A percentile compares a stretch with the other conserved stretches of the same genome.
phyloP scores from a whole-genome alignment of 345 rosid species.

The Gossypium bickii region DNA sequence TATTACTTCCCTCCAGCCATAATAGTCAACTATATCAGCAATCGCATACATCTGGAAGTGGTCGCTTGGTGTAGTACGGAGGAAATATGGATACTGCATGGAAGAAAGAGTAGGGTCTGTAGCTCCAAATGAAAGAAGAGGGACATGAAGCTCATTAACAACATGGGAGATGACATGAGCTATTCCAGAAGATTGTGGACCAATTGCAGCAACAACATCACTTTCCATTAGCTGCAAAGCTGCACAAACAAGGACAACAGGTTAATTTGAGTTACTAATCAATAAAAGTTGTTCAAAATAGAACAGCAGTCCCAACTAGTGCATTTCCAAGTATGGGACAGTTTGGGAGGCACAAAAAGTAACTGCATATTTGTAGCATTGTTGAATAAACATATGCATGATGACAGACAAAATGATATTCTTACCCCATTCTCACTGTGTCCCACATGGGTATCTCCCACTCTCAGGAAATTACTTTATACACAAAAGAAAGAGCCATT shows the following conservation, averaged over 20 bases:
- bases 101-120: conserved; percentile 62
- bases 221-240: conserved; percentile 87
- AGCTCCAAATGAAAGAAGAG: conserved; percentile 70
- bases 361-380: not conserved
- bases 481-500: no score
- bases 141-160: conserved; percentile 61
- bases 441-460: no score
- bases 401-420: not conserved
- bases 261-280: not conserved
- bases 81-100: conserved; percentile 62
- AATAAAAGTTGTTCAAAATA: not conserved
- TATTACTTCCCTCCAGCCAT: conserved; percentile 72
- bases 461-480: no score
- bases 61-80: conserved; percentile 57
- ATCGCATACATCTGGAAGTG: conserved; percentile 80
- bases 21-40: conserved; percentile 61
- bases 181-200: conserved; percentile 92
- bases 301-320: not conserved
- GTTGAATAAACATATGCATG: not conserved
- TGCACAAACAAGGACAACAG: conserved; percentile 30
- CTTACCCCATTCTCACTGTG: not conserved
- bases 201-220: conserved; percentile 63
- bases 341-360: not conserved
- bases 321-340: not conserved
- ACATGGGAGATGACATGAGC: conserved; percentile 79